phyloP scores from a whole-genome alignment of 805 yeast species.

The Wickerhamiella azymoides region DNA sequence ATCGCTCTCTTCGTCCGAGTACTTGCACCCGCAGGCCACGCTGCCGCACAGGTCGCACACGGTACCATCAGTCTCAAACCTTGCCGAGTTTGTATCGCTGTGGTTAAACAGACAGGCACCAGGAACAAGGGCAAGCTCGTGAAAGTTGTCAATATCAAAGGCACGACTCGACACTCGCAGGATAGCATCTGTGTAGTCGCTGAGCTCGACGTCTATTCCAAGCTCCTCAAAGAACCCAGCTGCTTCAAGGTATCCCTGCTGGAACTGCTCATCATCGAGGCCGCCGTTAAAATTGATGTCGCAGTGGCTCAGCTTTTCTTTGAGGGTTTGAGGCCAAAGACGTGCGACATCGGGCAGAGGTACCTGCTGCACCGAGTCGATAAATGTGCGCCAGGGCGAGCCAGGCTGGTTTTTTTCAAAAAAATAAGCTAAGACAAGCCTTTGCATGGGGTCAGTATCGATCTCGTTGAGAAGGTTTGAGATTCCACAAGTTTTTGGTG shows the following conservation, averaged over 20 bases:
- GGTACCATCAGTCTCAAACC: constrained; percentile 44
- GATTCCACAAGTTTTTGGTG: constrained; percentile 32
- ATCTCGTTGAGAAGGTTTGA: constrained; percentile 48
- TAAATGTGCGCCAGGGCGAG: constrained; percentile 73
- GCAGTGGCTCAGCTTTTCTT: constrained; percentile 40
- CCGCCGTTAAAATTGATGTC: constrained; percentile 50
- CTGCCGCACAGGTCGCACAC: constrained; percentile 42
- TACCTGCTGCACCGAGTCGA: constrained; percentile 34
- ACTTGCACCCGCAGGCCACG: constrained; percentile 30
- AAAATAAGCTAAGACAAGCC: constrained; percentile 48
- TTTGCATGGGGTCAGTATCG: constrained; percentile 41
- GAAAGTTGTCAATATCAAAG: constrained; percentile 64
- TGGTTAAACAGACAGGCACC: constrained; percentile 88
- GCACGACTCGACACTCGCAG: constrained; percentile 61
- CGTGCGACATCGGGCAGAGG: constrained; percentile 39
- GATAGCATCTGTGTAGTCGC: constrained; percentile 36
- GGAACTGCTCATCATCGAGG: constrained; percentile 35
- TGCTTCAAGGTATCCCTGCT: constrained; percentile 28
- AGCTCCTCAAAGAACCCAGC: constrained; percentile 21
- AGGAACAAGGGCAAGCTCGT: constrained; percentile 69
- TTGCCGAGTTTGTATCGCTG: constrained; percentile 44
- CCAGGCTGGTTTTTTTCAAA: constrained; percentile 47
- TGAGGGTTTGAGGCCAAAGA: constrained; percentile 45
- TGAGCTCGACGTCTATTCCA: constrained; percentile 10
- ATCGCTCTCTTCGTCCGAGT: constrained; percentile 14